A percentile compares a stretch with the other conserved stretches of the same genome.
These are phyloP conservation scores for Colletotrichum eremochloae DNA, from an alignment of 2,329 filamentous ascomycete species.

Conservation along the genomic window DNA sequence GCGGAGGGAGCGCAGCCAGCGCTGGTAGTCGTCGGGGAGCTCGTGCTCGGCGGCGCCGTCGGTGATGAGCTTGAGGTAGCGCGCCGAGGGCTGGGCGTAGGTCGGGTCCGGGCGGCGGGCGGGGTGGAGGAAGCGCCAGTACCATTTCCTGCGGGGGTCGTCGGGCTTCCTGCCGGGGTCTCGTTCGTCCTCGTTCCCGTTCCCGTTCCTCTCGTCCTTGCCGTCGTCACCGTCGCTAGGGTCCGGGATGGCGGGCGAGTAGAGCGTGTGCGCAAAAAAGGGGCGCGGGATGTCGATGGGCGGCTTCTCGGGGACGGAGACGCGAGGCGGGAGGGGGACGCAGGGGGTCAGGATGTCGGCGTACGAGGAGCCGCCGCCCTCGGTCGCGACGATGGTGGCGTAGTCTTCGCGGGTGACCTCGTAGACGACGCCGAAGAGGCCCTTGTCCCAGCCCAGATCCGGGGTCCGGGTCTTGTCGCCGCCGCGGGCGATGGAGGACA, in stretches of 20 bases:
- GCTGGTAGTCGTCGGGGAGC: constrained; percentile 83
- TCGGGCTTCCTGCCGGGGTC: constrained; percentile 29
- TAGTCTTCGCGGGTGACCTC: constrained; percentile 90
- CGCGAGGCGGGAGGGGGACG: constrained; percentile 72
- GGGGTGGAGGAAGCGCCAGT: constrained; percentile 60
- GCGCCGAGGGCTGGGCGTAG: constrained; percentile 85
- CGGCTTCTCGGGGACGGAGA: constrained; percentile 75
- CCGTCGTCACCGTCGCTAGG: constrained; percentile 48
- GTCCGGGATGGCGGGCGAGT: constrained; percentile 70
- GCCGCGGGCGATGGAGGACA: constrained; percentile 10
- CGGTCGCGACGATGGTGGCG: constrained; percentile 87
- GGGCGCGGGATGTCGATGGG: constrained; percentile 65
- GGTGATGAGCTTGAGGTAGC: constrained; percentile 85
- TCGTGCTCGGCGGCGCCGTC: constrained; percentile 83
- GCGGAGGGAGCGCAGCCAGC: constrained; percentile 77
- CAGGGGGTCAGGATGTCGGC: constrained; percentile 86
- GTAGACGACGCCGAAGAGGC: constrained; percentile 93
- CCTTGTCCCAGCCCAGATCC: constrained; percentile 75
- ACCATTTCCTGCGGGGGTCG: constrained; percentile 56
- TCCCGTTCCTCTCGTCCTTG: constrained; percentile 6
- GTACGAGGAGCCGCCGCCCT: constrained; percentile 90
- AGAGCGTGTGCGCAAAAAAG: constrained; percentile 89
- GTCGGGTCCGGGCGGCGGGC: constrained; percentile 72
- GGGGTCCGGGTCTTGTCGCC: neutral
- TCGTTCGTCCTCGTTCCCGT: constrained; percentile 35